Conservation (phyloP, 768 basidiomycete genomes). For the Scleroderma citrinum region DNA sequence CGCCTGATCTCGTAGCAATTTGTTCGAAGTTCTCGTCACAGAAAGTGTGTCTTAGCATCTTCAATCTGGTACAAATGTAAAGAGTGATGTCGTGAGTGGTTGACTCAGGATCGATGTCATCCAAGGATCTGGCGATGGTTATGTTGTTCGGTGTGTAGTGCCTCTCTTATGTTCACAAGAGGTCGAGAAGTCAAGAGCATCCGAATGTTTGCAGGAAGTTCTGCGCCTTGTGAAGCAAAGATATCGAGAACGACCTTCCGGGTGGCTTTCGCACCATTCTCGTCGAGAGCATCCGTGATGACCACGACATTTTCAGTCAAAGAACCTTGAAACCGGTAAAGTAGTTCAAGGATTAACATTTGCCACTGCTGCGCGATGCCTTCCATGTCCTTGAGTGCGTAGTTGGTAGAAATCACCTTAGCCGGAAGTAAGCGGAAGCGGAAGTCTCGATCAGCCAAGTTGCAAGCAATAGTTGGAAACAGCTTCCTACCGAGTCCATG, state of each 20-base stretch:
- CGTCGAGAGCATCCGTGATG: constrained; percentile 23
- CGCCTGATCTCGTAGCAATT: constrained; percentile 9
- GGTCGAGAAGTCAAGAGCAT: constrained; percentile 30
- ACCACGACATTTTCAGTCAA: constrained; percentile 14
- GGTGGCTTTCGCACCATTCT: constrained; percentile 4
- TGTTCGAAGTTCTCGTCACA: background rate
- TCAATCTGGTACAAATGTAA: background rate
- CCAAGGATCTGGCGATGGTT: background rate
- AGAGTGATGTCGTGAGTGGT: background rate
- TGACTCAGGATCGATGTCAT: background rate
- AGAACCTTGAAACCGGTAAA: constrained; percentile 3
- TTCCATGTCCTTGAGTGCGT: background rate
- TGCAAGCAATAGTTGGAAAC: background rate
- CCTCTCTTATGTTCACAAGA: constrained; percentile 19
- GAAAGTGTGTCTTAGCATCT: background rate
- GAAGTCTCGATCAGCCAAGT: too few species aligned
- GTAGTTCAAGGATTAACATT: constrained; percentile 13
- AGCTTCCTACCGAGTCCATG: background rate
- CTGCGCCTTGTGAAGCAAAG: constrained; percentile 35
- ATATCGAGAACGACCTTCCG: constrained; percentile 11
- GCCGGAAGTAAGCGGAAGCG: background rate
- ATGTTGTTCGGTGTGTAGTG: background rate
- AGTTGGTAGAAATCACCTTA: background rate
- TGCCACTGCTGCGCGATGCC: constrained; percentile 9
- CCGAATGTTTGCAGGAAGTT: constrained; percentile 36